phyloP scores from a whole-genome alignment of 1,284 basidiomycete species.

The Xanthoconium separans region DNA sequence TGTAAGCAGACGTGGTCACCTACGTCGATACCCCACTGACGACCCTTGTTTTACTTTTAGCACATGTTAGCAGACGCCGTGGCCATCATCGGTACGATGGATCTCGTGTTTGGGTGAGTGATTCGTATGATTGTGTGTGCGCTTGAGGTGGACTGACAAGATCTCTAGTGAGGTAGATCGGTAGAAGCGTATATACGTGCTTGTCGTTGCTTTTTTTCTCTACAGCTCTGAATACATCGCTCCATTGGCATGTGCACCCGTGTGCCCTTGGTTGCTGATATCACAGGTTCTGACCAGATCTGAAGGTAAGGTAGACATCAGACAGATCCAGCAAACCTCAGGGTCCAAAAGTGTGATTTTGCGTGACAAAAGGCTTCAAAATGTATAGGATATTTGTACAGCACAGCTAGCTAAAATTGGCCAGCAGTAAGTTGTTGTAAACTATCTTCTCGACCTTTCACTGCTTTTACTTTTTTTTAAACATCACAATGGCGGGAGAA shows the following conservation, averaged over 20 bases:
- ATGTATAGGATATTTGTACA: background rate
- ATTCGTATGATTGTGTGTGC: background rate
- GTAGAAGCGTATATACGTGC: slow-evolving; percentile 21
- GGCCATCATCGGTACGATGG: slow-evolving; percentile 94
- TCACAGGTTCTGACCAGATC: no score
- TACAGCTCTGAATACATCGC: slow-evolving; percentile 12
- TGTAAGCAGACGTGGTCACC: slow-evolving; percentile 40
- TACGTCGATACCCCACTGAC: slow-evolving; percentile 31
- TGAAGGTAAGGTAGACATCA: no score
- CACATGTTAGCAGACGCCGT: slow-evolving; percentile 92
- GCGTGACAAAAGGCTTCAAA: background rate
- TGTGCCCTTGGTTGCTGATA: no score
- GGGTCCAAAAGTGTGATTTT: background rate
- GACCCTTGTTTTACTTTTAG: slow-evolving; percentile 39
- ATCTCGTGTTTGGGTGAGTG: slow-evolving; percentile 80
- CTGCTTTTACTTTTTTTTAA: background rate
- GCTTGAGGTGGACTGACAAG: background rate
- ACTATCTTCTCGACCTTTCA: background rate
- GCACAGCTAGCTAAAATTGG: background rate
- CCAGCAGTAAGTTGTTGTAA: background rate
- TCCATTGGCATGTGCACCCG: background rate
- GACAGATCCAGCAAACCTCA: background rate
- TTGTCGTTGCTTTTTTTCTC: slow-evolving; percentile 10
- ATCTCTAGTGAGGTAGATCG: slow-evolving; percentile 37
- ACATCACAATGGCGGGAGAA: background rate